Conservation (phyloP, 2,329 filamentous ascomycete species). For the Westerdykella ornata region DNA sequence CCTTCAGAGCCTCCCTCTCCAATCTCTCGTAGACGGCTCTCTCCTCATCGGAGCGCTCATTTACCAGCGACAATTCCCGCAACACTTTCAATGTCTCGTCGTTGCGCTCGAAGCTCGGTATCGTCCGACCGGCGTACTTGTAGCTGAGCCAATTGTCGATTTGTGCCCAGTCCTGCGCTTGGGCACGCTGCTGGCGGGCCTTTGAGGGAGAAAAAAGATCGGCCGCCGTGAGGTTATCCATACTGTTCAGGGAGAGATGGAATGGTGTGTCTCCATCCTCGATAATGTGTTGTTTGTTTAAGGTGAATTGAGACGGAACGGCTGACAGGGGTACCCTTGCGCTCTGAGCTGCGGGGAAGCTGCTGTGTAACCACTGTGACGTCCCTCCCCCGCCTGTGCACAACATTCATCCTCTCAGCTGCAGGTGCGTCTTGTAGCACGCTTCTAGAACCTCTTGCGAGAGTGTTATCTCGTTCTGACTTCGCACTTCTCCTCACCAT, state of each 20-base stretch:
- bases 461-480: too few relatives aligned
- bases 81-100: slow-evolving; percentile 71
- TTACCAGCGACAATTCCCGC: slow-evolving; percentile 64
- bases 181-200: slow-evolving; percentile 67
- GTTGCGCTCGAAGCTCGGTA: slow-evolving; percentile 79
- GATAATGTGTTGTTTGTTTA: background rate
- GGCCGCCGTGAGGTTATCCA: slow-evolving; percentile 35
- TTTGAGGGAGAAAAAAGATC: slow-evolving; percentile 56
- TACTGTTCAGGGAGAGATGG: slow-evolving; percentile 4
- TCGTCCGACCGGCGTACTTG: slow-evolving; percentile 58
- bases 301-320: background rate
- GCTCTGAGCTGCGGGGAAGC: background rate
- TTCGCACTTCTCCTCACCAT: too few relatives aligned
- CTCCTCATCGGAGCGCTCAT: slow-evolving; percentile 72
- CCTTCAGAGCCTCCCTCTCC: slow-evolving; percentile 54
- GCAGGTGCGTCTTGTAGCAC: too few relatives aligned
- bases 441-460: too few relatives aligned
- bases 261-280: too few relatives aligned
- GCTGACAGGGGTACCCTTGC: background rate
- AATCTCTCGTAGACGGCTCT: slow-evolving; percentile 51
- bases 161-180: slow-evolving; percentile 85
- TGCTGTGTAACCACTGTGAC: too few relatives aligned
- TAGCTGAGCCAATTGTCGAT: slow-evolving; percentile 72
- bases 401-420: too few relatives aligned
- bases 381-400: too few relatives aligned